Evolutionary conservation across 192 early-diverging fungal species (phyloP).

Genomic region (Backusella parvicylindrica): DNA sequence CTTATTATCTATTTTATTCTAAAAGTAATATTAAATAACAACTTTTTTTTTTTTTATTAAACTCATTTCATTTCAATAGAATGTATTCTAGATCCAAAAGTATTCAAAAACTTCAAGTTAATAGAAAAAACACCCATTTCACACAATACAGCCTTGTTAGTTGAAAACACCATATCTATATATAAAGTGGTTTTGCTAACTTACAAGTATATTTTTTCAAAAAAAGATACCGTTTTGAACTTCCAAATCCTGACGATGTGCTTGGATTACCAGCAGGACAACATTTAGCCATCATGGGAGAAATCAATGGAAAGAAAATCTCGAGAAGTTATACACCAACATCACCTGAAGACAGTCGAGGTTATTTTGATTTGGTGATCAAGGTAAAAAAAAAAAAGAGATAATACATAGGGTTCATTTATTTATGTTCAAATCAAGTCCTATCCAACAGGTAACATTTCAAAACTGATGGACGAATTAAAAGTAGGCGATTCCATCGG

Average conservation of each 20-base stretch:
- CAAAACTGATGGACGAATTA: conserved; percentile 68
- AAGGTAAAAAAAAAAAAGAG: conserved; percentile 54
- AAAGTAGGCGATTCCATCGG: conserved; percentile 69
- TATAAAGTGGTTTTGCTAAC: not conserved
- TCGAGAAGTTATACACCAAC: conserved; percentile 91
- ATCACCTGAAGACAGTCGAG: conserved; percentile 74
- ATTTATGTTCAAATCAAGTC: conserved; percentile 48
- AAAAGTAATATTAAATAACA: not conserved
- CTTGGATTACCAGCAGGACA: conserved; percentile 91
- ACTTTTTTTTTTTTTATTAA: not conserved
- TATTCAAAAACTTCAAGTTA: conserved; percentile 78
- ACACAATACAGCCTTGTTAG: conserved; percentile 83
- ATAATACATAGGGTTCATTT: not conserved
- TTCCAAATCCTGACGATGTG: conserved; percentile 59
- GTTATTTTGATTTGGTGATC: conserved; percentile 89
- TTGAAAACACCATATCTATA: not conserved
- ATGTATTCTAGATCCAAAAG: conserved; percentile 61
- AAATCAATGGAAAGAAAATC: conserved; percentile 80
- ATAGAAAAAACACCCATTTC: conserved; percentile 72
- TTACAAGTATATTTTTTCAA: conserved; percentile 24
- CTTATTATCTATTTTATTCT: not conserved
- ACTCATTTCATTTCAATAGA: conserved; percentile 17
- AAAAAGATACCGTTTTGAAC: conserved; percentile 73
- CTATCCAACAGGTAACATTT: conserved; percentile 80
- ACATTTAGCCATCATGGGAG: conserved; percentile 88